phyloP scores from a whole-genome alignment of 2,329 filamentous ascomycete genomes.

The Lasiodiplodia theobromae region DNA sequence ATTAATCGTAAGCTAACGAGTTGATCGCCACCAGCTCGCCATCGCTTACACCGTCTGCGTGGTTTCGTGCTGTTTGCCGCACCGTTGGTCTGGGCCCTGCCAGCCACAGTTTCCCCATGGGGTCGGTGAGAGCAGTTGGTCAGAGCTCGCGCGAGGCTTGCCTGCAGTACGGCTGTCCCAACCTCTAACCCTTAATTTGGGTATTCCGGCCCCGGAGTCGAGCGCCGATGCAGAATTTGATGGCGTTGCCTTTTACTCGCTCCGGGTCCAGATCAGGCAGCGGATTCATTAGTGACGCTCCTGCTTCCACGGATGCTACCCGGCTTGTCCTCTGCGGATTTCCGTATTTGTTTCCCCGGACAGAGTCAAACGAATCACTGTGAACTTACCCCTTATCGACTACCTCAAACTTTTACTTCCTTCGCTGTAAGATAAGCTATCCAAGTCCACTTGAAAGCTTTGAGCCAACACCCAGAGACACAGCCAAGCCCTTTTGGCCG shows the following conservation, averaged over 20 bases:
- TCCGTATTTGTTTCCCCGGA: neutral
- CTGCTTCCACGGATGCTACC: neutral
- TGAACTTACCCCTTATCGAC: neutral
- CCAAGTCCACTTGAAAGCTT: too few relatives aligned
- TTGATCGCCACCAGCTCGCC: neutral
- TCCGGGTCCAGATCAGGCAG: neutral
- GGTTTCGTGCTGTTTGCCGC: neutral
- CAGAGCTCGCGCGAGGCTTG: neutral
- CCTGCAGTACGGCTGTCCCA: neutral
- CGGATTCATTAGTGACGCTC: neutral
- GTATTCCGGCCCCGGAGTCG: neutral
- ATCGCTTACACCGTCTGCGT: neutral
- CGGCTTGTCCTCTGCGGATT: neutral
- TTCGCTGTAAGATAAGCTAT: neutral
- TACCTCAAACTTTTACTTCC: neutral
- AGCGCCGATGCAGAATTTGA: neutral
- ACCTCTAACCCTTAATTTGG: neutral
- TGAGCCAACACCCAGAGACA: too few relatives aligned
- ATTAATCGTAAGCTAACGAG: neutral
- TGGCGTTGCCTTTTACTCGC: neutral
- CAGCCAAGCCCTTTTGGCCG: neutral
- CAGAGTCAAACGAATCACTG: neutral
- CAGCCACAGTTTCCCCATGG: slow-evolving; percentile 22
- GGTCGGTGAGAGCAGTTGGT: neutral
- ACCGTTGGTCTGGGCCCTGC: neutral